Evolutionary conservation across 2,329 filamentous ascomycete species (phyloP).

Genomic region (Ophiostoma australiae): DNA sequence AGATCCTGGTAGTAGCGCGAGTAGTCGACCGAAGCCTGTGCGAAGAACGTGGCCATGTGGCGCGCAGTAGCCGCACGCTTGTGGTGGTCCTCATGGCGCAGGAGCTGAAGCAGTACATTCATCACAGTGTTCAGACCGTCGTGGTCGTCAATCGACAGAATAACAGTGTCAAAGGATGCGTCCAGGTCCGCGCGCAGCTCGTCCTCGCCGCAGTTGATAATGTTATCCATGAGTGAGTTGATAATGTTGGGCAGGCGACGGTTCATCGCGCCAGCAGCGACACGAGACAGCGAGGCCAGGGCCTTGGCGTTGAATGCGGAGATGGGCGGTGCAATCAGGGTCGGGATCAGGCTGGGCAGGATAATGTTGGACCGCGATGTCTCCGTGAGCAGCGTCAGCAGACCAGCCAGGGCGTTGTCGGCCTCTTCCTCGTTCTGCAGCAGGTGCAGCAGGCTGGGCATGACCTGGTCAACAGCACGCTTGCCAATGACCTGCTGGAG

Average conservation of each 20-base stretch:
- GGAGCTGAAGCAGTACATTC: slow-evolving; percentile 80
- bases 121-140: slow-evolving; percentile 94
- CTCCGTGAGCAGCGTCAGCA: slow-evolving; percentile 91
- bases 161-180: slow-evolving; percentile 77
- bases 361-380: slow-evolving; percentile 93
- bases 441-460: slow-evolving; percentile 87
- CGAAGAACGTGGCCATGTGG: slow-evolving; percentile 84
- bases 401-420: slow-evolving; percentile 84
- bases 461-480: slow-evolving; percentile 87
- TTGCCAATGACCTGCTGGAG: slow-evolving; percentile 92
- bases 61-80: slow-evolving; percentile 72
- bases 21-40: slow-evolving; percentile 75
- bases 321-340: slow-evolving; percentile 82
- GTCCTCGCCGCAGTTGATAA: slow-evolving; percentile 73
- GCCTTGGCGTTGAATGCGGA: slow-evolving; percentile 92
- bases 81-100: slow-evolving; percentile 89
- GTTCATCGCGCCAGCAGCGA: slow-evolving; percentile 87
- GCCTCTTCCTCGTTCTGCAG: slow-evolving; percentile 80
- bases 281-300: slow-evolving; percentile 84
- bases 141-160: slow-evolving; percentile 89
- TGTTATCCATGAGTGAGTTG: slow-evolving; percentile 90
- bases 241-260: slow-evolving; percentile 83
- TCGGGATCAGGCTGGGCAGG: slow-evolving; percentile 90
- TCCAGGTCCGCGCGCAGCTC: slow-evolving; percentile 67
- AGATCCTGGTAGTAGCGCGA: slow-evolving; percentile 95